These are phyloP conservation scores for Penicillium digitatum DNA, from an alignment of 2,329 filamentous ascomycete genomes.

Conservation along the genomic window DNA sequence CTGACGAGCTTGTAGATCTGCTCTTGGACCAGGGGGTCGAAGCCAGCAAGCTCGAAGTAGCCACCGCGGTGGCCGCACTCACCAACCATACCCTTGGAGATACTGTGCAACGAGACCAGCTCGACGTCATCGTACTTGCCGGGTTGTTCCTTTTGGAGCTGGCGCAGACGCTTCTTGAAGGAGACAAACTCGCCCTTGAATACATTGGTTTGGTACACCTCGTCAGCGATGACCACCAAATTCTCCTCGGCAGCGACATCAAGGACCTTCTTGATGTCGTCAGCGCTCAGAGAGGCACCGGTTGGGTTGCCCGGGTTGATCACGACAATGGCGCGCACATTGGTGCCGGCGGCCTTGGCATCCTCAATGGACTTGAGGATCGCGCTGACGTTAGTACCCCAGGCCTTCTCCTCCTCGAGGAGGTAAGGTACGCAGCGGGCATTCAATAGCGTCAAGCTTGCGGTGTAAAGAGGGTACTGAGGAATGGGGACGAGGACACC, in stretches of 20 bases:
- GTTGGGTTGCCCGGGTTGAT: slow-evolving; percentile 99
- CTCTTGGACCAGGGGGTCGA: slow-evolving; percentile 76
- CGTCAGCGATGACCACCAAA: slow-evolving; percentile 87
- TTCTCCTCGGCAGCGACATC: slow-evolving; percentile 80
- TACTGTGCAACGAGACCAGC: slow-evolving; percentile 84
- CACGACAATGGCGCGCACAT: slow-evolving; percentile 88
- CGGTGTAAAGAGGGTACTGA: slow-evolving; percentile 96
- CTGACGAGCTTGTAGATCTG: slow-evolving; percentile 99
- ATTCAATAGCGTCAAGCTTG: slow-evolving; percentile 79
- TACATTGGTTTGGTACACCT: slow-evolving; percentile 99
- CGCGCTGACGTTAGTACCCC: slow-evolving; percentile 80
- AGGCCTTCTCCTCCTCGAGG: slow-evolving; percentile 78
- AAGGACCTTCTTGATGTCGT: slow-evolving; percentile 79
- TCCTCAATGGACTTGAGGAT: slow-evolving; percentile 71
- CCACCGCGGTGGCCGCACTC: slow-evolving; percentile 97
- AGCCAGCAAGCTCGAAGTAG: slow-evolving; percentile 93
- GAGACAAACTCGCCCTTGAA: slow-evolving; percentile 91
- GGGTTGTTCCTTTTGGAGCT: slow-evolving; percentile 69
- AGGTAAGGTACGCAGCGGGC: slow-evolving; percentile 88
- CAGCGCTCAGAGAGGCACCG: slow-evolving; percentile 73
- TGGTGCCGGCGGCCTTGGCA: slow-evolving; percentile 71
- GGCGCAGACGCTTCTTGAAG: slow-evolving; percentile 83
- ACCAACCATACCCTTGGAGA: slow-evolving; percentile 98
- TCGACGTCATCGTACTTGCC: slow-evolving; percentile 81
- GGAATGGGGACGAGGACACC: slow-evolving; percentile 93